These are phyloP conservation scores for Pichia membranifaciens DNA, from an alignment of 805 yeast genomes.

Conservation along the genomic window DNA sequence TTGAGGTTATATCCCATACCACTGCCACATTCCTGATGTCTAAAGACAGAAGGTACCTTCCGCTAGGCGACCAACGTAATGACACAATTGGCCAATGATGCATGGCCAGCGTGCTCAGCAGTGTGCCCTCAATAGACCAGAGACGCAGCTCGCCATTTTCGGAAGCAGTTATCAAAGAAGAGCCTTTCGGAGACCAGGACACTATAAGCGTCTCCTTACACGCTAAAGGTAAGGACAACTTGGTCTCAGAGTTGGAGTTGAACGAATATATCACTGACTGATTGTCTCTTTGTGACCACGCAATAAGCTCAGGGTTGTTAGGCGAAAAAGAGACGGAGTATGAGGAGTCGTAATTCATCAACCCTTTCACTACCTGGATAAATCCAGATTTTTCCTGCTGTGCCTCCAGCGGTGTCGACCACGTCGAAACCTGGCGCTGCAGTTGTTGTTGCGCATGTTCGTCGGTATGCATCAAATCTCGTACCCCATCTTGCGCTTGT, in stretches of 20 bases:
- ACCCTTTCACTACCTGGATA: slow-evolving; percentile 37
- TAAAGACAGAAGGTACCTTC: slow-evolving; percentile 49
- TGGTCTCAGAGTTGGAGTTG: slow-evolving; percentile 13
- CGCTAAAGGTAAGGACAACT: slow-evolving; percentile 21
- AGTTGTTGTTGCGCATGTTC: not conserved
- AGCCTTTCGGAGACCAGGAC: slow-evolving; percentile 65
- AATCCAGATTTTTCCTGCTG: slow-evolving; percentile 16
- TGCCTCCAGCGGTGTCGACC: not conserved
- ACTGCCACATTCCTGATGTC: slow-evolving; percentile 51
- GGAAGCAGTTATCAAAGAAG: slow-evolving; percentile 54
- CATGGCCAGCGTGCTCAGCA: slow-evolving; percentile 48
- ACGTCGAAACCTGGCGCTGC: not conserved
- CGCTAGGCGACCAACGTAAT: slow-evolving; percentile 55
- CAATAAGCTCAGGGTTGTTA: slow-evolving; percentile 35
- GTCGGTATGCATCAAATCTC: too few species aligned
- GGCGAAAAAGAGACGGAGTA: slow-evolving; percentile 57
- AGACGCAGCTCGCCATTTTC: slow-evolving; percentile 68
- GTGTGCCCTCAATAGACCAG: slow-evolving; percentile 71
- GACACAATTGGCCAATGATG: slow-evolving; percentile 51
- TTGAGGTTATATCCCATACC: slow-evolving; percentile 62
- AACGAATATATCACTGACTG: slow-evolving; percentile 25
- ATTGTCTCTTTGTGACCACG: slow-evolving; percentile 43
- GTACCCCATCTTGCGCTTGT: not conserved
- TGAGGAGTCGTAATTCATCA: slow-evolving; percentile 37
- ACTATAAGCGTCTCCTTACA: slow-evolving; percentile 30